A percentile compares a stretch with the other conserved stretches of the same genome.
These are phyloP conservation scores for Diaporthe aspalathi DNA, from an alignment of 2,329 filamentous ascomycete genomes.

Conservation along the genomic window DNA sequence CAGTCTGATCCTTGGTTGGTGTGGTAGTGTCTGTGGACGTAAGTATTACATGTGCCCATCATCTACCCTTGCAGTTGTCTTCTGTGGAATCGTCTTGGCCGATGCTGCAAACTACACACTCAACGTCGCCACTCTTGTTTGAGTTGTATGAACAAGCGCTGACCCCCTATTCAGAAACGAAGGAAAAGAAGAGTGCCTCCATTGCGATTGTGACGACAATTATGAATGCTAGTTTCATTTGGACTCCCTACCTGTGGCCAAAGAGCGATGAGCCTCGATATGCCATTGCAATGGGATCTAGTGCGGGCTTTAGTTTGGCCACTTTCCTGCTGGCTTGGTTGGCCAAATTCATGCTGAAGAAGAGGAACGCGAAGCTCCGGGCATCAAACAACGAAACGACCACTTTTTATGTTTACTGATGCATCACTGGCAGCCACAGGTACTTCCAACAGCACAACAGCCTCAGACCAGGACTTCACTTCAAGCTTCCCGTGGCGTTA, in stretches of 20 bases:
- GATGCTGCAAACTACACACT: not conserved
- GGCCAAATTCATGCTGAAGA: slow-evolving; percentile 15
- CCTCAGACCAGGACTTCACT: not conserved
- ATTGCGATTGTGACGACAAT: slow-evolving; percentile 33
- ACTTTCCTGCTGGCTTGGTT: slow-evolving; percentile 19
- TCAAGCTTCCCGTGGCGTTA: not conserved
- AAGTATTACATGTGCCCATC: not conserved
- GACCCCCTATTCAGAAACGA: slow-evolving; percentile 1
- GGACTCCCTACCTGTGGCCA: slow-evolving; percentile 35
- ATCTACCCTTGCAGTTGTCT: not conserved
- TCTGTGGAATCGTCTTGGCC: not conserved
- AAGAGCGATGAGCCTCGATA: slow-evolving; percentile 31
- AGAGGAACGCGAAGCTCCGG: slow-evolving; percentile 29
- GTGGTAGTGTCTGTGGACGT: slow-evolving; percentile 34
- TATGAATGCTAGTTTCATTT: slow-evolving; percentile 33
- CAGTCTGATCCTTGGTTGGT: slow-evolving; percentile 56
- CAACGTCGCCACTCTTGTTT: not conserved
- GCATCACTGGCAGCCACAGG: not conserved
- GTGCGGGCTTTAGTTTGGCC: slow-evolving; percentile 32
- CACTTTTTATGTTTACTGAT: slow-evolving; percentile 25
- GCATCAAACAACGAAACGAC: slow-evolving; percentile 17
- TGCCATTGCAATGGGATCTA: slow-evolving; percentile 29
- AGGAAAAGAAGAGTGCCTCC: slow-evolving; percentile 27
- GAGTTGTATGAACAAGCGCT: not conserved
- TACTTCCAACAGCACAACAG: not conserved